Evolutionary conservation across 306 rosid species (phyloP), one percentile per base, ranked within the genome.

Genomic region (Dalbergia oliveri): DNA sequence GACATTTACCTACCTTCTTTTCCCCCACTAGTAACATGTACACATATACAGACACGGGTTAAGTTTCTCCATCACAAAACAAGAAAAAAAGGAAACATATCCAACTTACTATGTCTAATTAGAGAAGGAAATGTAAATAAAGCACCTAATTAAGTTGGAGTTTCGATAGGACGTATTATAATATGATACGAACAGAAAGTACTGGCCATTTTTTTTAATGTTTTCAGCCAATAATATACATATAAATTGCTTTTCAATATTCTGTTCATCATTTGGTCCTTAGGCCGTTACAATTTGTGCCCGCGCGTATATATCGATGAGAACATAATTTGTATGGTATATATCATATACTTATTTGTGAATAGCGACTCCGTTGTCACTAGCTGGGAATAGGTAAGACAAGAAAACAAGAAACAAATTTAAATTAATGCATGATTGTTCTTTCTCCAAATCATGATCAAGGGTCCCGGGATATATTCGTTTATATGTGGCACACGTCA

Each of bases 341-440:
- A n/a, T n/a, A 34, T 69, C 63, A 49, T 37, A 10, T 67, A 5
- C 4, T 5, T 9, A 79, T 75, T 76, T 76, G 60, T 69, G 13
- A 76, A 82, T 14, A 19, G 69, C 9, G 58, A 77, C 12, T 45
- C 63, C 39, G 70, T 72, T 71, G 75, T 71, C 67, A 64, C 79
- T 34, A 64, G 77, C 80, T 51, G 37, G 53, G 66, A 74, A 78
- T 72, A 60, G 83, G 76, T 35, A 83, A 66, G 86, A 72, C 83
- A 77, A 72, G 65, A 72, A 78, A 72, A 75, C 73, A 35, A 26
- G 62, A 78, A 57, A 44, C 57, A 12, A 66, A 66, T 73, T 66
- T 67, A 83, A 78, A 73, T 83, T 78, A 83, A 78, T 78, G 77
- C 39, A 57, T 34, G 15, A 72, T 72, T 35, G 76, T 72, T 66